phyloP scores from a whole-genome alignment of 163 green algal genomes.

The Scenedesmus sp. region DNA sequence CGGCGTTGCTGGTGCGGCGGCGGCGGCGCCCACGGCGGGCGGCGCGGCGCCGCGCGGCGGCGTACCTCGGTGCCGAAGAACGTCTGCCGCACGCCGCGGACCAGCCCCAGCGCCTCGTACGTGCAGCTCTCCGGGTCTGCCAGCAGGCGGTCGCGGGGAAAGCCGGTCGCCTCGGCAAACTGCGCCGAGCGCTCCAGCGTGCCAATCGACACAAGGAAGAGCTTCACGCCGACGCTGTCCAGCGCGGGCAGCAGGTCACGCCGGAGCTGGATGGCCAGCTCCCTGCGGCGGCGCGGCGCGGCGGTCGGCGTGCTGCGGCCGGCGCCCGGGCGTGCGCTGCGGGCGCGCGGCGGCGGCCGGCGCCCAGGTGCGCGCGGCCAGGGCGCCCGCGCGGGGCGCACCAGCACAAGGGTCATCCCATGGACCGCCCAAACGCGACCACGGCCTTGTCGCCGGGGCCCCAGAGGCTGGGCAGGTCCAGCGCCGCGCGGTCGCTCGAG shows the following conservation, averaged over 20 bases:
- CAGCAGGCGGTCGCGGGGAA: slow-evolving; percentile 68
- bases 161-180: slow-evolving; percentile 75
- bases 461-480: slow-evolving; percentile 54
- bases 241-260: slow-evolving; percentile 76
- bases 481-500: no score
- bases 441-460: slow-evolving; percentile 44
- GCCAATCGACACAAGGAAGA: slow-evolving; percentile 83
- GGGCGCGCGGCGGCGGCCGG: not conserved
- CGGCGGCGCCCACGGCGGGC: no score
- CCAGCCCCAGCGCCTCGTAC: slow-evolving; percentile 76
- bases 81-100: slow-evolving; percentile 67
- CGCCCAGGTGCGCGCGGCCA: not conserved
- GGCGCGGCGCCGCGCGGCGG: no score
- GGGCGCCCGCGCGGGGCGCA: slow-evolving; percentile 7
- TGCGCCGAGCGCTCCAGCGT: slow-evolving; percentile 63
- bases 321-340: not conserved
- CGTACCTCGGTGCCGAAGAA: slow-evolving; percentile 68
- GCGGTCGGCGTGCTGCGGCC: not conserved
- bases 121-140: slow-evolving; percentile 76
- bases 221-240: slow-evolving; percentile 64
- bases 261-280: slow-evolving; percentile 78
- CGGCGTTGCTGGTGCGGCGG: not conserved
- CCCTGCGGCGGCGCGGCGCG: slow-evolving; percentile 45
- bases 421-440: slow-evolving; percentile 52
- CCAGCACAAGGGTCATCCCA: slow-evolving; percentile 60